Percentiles rank a stretch among this genome's conserved stretches.
Evolutionary conservation across 2,329 filamentous ascomycete genomes (phyloP).

Genomic region (Endoconidiophora polonica): DNA sequence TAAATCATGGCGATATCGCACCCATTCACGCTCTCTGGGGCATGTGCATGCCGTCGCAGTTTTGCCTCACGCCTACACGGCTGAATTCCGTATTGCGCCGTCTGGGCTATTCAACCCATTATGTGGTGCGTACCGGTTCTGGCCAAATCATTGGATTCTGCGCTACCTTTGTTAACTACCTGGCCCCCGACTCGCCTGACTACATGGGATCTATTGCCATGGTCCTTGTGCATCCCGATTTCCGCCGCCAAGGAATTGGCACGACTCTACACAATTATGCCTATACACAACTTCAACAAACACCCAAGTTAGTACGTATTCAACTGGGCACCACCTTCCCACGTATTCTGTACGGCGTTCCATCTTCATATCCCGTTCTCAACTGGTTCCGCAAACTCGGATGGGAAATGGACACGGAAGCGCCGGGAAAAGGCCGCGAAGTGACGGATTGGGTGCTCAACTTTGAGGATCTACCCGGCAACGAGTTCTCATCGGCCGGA

Average conservation of each 20-base stretch:
- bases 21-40: slow-evolving; percentile 32
- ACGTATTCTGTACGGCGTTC: slow-evolving; percentile 38
- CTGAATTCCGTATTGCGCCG: slow-evolving; percentile 33
- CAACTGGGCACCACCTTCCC: slow-evolving; percentile 44
- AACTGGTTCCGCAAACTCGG: slow-evolving; percentile 38
- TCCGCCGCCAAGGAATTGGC: slow-evolving; percentile 34
- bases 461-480: slow-evolving; percentile 31
- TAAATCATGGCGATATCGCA: slow-evolving; percentile 22
- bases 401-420: slow-evolving; percentile 31
- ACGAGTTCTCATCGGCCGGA: slow-evolving; percentile 24
- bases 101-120: slow-evolving; percentile 40
- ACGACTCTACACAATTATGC: slow-evolving; percentile 35
- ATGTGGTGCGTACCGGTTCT: slow-evolving; percentile 33
- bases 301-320: slow-evolving; percentile 34
- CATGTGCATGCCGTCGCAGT: slow-evolving; percentile 27
- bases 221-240: slow-evolving; percentile 33
- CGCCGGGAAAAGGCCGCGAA: slow-evolving; percentile 31
- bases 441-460: slow-evolving; percentile 37
- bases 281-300: slow-evolving; percentile 29
- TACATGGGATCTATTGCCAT: slow-evolving; percentile 39
- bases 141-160: slow-evolving; percentile 38
- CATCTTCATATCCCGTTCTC: slow-evolving; percentile 24
- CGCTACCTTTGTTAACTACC: slow-evolving; percentile 42
- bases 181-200: slow-evolving; percentile 33
- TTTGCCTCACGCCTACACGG: slow-evolving; percentile 26